A percentile compares a stretch with the other conserved stretches of the same genome.
These are phyloP conservation scores for Venturia effusa DNA, from an alignment of 2,329 filamentous ascomycete genomes.

Conservation along the genomic window DNA sequence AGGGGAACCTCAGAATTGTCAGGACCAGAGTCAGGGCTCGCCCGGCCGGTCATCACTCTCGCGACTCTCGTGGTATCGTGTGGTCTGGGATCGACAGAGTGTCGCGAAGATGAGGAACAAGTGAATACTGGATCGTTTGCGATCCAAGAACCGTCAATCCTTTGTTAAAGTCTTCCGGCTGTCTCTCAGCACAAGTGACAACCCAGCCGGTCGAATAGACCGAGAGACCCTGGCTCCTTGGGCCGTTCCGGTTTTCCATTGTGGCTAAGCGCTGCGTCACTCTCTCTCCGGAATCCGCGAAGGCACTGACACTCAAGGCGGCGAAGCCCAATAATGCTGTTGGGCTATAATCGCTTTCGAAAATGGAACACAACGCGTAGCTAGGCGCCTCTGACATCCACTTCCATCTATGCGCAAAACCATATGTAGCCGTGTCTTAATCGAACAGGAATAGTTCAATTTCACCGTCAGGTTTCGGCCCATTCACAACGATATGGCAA, in stretches of 20 bases:
- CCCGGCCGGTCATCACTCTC: constrained; percentile 14
- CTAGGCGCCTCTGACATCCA: not conserved
- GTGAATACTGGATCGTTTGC: not conserved
- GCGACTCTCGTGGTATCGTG: not conserved
- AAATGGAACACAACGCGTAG: too few species aligned
- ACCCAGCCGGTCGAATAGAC: not conserved
- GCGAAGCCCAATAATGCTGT: not conserved
- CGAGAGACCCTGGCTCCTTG: not conserved
- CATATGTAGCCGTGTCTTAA: not conserved
- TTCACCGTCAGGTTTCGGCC: too few species aligned
- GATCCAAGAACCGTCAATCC: not conserved
- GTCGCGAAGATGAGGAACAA: not conserved
- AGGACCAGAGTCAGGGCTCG: constrained; percentile 27
- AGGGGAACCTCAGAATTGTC: constrained; percentile 24
- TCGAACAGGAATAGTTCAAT: too few species aligned
- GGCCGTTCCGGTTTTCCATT: too few species aligned
- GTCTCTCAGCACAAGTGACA: not conserved
- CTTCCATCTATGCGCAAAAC: not conserved
- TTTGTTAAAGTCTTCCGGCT: not conserved
- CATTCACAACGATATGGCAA: too few species aligned
- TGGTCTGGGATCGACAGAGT: not conserved
- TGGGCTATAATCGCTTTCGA: not conserved
- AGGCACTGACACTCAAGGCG: not conserved
- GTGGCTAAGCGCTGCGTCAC: not conserved
- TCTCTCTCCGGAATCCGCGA: not conserved